Conservation (phyloP, 2,329 filamentous ascomycete species). For the Aspergillus texensis region DNA sequence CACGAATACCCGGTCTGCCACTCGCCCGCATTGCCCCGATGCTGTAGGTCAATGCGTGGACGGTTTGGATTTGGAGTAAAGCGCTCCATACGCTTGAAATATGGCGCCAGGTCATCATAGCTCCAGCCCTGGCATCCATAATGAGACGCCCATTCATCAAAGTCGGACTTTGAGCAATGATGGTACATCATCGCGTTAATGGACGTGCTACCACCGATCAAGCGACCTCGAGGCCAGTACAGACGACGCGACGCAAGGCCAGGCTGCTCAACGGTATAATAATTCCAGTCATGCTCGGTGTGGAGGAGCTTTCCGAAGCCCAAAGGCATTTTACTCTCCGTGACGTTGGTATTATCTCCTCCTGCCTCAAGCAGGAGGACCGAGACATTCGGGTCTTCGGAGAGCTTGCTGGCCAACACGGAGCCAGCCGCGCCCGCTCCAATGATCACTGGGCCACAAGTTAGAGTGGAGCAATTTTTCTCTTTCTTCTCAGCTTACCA, state of each 20-base stretch:
- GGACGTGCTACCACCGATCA: slow-evolving; percentile 21
- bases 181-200: slow-evolving; percentile 26
- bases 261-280: slow-evolving; percentile 22
- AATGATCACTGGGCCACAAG: slow-evolving; percentile 15
- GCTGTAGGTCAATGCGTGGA: slow-evolving; percentile 14
- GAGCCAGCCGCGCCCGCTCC: slow-evolving; percentile 23
- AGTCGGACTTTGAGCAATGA: slow-evolving; percentile 21
- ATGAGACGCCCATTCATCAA: slow-evolving; percentile 17
- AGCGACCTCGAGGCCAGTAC: slow-evolving; percentile 23
- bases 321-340: slow-evolving; percentile 19
- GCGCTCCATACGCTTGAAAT: slow-evolving; percentile 40
- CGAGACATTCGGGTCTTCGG: slow-evolving; percentile 21
- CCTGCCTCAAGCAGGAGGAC: slow-evolving; percentile 23
- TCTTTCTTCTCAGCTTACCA: slow-evolving; percentile 7
- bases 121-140: slow-evolving; percentile 38
- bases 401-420: slow-evolving; percentile 24
- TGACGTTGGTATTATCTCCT: slow-evolving; percentile 18
- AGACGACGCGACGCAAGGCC: slow-evolving; percentile 15
- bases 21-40: slow-evolving; percentile 11
- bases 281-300: slow-evolving; percentile 21
- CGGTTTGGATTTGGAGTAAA: slow-evolving; percentile 18
- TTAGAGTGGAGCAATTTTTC: not conserved
- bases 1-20: slow-evolving; percentile 21
- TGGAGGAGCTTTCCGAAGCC: slow-evolving; percentile 20
- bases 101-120: slow-evolving; percentile 49